Evolutionary conservation across 805 yeast species (phyloP), one percentile per base, ranked within the genome.

Genomic region (Isabelozyma rhagii): DNA sequence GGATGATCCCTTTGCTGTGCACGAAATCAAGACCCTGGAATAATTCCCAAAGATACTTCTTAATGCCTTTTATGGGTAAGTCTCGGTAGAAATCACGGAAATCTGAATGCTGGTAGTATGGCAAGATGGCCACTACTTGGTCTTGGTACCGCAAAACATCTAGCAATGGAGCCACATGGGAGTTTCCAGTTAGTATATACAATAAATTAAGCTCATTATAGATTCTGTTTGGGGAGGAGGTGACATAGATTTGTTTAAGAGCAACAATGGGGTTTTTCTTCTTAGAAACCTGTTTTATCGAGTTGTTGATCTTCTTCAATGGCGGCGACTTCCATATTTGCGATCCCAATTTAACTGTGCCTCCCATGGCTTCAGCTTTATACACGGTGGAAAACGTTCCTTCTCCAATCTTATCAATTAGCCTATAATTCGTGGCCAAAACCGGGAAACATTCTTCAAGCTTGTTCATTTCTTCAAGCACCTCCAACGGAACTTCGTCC

Each of bases 211-310:
- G 78, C 66, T 94, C 99, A 64, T 92, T 92, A 58, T 81, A 83
- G 42, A 94, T 93, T 67, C 99, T 79, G 54, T 83, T 85, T 0
- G 98, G 97, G 7, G 97, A 90, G 1, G 97, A 89, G 0, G 99
- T 94, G 17, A 92, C 98, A 66, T 93, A 92, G 44, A 94, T 90
- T 60, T 94, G 82, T 64, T 94, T 94, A 56, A 94, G 74, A 1
- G 99, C 99, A 50, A 94, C 98, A 46, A 75, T 64, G 43, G 75
- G 75, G 56, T 63, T 74, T 54, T 66, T 72, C 51, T 58, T 56
- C 25, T 62, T 63, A 17, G 50, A 41, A 28, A 49, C 48, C 8
- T 50, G 55, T 40, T 53, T 60, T 34, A 60, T 62, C 14, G 64
- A 58, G 3, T 63, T 58, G 39, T 47, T 52, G 4, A 52, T 47